These are phyloP conservation scores for Monilinia laxa DNA, from an alignment of 2,329 filamentous ascomycete genomes.

Conservation along the genomic window DNA sequence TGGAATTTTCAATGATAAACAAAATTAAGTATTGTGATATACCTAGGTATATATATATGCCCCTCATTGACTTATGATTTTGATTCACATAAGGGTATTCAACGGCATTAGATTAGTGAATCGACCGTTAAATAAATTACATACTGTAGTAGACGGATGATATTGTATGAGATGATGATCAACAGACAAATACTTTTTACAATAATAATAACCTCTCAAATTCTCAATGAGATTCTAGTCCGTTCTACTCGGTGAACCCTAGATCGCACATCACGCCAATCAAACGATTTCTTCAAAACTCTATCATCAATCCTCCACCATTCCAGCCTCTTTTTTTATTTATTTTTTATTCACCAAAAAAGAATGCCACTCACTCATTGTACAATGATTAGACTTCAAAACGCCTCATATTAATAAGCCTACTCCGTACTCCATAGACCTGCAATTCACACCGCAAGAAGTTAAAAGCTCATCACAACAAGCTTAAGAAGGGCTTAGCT, in stretches of 20 bases:
- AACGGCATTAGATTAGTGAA: neutral
- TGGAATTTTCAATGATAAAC: slow-evolving; percentile 15
- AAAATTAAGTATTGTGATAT: too few relatives aligned
- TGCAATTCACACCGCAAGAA: slow-evolving; percentile 23
- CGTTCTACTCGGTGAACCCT: slow-evolving; percentile 21
- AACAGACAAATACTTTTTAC: too few relatives aligned
- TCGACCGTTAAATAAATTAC: neutral
- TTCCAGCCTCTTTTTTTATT: slow-evolving; percentile 16
- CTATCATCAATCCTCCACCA: slow-evolving; percentile 6
- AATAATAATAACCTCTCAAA: neutral
- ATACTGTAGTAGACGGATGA: neutral
- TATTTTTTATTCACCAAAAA: neutral
- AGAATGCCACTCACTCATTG: neutral
- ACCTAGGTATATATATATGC: neutral
- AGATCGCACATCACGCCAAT: slow-evolving; percentile 17
- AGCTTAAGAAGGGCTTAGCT: neutral
- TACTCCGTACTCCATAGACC: neutral
- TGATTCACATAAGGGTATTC: neutral
- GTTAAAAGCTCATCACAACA: neutral
- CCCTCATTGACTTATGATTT: neutral
- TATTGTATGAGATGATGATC: neutral
- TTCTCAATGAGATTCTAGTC: slow-evolving; percentile 1
- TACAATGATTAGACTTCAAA: neutral
- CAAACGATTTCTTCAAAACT: neutral
- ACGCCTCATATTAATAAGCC: slow-evolving; percentile 7